These are phyloP conservation scores for Sarocladium strictum DNA, from an alignment of 2,329 filamentous ascomycete genomes.

Conservation along the genomic window DNA sequence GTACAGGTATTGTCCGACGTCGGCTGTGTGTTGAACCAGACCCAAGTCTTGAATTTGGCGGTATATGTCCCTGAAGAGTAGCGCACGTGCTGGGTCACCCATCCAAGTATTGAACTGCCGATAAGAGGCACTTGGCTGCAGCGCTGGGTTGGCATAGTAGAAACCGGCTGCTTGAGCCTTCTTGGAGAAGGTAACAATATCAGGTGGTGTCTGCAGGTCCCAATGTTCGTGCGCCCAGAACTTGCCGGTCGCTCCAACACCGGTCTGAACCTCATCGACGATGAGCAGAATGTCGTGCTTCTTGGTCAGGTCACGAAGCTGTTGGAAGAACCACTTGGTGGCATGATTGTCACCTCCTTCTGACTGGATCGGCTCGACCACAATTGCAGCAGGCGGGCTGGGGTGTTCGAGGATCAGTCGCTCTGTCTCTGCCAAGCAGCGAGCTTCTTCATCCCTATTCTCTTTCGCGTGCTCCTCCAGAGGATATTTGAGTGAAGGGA, in stretches of 20 bases:
- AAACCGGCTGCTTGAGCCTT: constrained; percentile 92
- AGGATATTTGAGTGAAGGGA: constrained; percentile 81
- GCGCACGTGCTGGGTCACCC: constrained; percentile 78
- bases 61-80: constrained; percentile 83
- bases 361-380: constrained; percentile 88
- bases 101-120: constrained; percentile 98
- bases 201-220: constrained; percentile 71
- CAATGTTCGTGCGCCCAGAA: constrained; percentile 98
- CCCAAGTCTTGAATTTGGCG: constrained; percentile 70
- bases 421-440: constrained; percentile 78
- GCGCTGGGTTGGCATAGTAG: constrained; percentile 75
- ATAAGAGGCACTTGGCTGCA: constrained; percentile 88
- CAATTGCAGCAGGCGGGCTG: constrained; percentile 71
- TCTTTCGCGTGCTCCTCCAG: constrained; percentile 73
- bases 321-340: constrained; percentile 78
- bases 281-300: constrained; percentile 78
- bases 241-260: constrained; percentile 84
- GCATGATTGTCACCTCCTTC: constrained; percentile 95
- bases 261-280: constrained; percentile 91
- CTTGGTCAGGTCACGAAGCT: constrained; percentile 71
- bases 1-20: constrained; percentile 74
- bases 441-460: constrained; percentile 75
- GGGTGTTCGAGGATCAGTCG: constrained; percentile 73
- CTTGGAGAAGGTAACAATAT: constrained; percentile 94
- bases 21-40: constrained; percentile 71